Evolutionary conservation across 768 basidiomycete genomes (phyloP).

Genomic region (Daedaleopsis sinensis): DNA sequence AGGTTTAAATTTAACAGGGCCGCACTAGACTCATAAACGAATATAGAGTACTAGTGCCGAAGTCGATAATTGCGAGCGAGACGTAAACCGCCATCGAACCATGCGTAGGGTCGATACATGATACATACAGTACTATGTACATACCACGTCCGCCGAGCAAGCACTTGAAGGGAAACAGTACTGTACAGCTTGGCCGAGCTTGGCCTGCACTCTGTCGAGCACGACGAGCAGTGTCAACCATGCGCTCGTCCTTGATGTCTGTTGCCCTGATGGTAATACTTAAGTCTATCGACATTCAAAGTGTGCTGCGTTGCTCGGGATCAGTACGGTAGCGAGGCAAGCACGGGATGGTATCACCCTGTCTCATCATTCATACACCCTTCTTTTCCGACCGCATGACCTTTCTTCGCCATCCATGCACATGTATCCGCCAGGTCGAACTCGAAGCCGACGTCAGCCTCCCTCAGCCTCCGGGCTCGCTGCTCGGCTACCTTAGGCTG

Average conservation of each 20-base stretch:
- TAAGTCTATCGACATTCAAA: not conserved
- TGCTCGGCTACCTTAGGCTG: too few species aligned
- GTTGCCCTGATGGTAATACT: not conserved
- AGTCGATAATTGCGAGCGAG: too few species aligned
- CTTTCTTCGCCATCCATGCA: not conserved
- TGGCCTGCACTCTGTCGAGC: not conserved
- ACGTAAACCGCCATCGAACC: too few species aligned
- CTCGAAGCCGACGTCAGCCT: not conserved
- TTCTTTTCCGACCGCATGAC: slow-evolving; percentile 16
- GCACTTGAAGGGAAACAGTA: too few species aligned
- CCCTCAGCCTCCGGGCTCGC: too few species aligned
- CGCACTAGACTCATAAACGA: too few species aligned
- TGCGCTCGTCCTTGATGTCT: slow-evolving; percentile 3
- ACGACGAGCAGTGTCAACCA: not conserved
- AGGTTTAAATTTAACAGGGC: too few species aligned
- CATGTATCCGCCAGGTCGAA: not conserved
- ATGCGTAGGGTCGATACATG: too few species aligned
- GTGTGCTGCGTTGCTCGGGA: not conserved
- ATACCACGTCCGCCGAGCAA: too few species aligned
- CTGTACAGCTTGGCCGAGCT: not conserved
- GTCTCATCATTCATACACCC: not conserved
- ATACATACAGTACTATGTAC: too few species aligned
- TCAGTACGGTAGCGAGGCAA: slow-evolving; percentile 2
- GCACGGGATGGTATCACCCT: not conserved
- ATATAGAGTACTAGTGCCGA: too few species aligned